Conservation (phyloP, 176 grass and related monocot genomes). For the Ananas comosus region DNA sequence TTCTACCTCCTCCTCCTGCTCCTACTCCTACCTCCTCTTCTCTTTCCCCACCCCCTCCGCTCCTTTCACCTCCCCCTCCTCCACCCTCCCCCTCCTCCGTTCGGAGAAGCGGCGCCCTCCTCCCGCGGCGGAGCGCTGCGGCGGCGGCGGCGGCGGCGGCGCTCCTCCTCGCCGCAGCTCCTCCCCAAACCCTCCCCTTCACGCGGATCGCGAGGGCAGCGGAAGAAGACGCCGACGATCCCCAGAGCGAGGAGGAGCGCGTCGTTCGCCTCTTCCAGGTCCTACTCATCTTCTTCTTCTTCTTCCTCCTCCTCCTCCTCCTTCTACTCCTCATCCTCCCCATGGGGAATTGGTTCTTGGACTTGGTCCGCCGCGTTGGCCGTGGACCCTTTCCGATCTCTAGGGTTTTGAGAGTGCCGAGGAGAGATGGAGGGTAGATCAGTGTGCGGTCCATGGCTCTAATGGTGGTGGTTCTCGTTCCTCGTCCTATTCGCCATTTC, state of each 20-base stretch:
- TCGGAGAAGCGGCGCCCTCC: too few relatives aligned
- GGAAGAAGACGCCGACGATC: constrained; percentile 9
- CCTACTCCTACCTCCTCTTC: background rate
- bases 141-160: constrained; percentile 12
- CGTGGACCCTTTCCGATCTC: background rate
- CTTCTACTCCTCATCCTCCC: background rate
- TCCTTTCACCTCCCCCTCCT: background rate
- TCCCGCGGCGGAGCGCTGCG: background rate
- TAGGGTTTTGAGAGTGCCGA: background rate
- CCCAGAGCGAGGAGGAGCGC: constrained; percentile 31
- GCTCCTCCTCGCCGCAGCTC: constrained; percentile 12
- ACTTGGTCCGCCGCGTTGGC: background rate
- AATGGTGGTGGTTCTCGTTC: background rate
- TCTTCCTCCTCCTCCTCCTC: fast-evolving
- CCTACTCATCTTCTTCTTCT: too few relatives aligned
- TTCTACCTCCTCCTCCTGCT: background rate
- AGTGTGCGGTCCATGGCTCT: background rate
- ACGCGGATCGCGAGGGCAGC: constrained; percentile 9
- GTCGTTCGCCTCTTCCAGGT: constrained; percentile 43
- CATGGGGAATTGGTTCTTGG: too few relatives aligned
- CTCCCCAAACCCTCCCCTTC: background rate
- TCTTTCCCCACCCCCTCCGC: background rate
- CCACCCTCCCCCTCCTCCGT: background rate
- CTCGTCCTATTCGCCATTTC: background rate
- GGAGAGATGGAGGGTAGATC: background rate